Evolutionary conservation across 768 basidiomycete species (phyloP).

Genomic region (Dioszegia aurantiaca): DNA sequence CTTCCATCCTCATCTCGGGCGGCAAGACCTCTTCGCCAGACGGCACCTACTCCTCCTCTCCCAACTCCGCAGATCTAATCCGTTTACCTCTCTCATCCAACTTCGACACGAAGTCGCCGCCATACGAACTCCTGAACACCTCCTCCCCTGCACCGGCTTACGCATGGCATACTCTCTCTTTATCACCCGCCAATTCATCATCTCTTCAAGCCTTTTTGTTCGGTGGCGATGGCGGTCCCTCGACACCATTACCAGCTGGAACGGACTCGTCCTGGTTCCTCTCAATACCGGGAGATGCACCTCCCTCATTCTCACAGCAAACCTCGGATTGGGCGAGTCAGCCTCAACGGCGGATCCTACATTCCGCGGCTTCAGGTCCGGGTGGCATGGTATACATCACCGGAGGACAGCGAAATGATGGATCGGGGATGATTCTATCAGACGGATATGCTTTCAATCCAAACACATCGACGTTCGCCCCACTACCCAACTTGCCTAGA

Average conservation of each 20-base stretch:
- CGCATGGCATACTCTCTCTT: conserved; percentile 76
- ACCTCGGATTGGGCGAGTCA: conserved; percentile 62
- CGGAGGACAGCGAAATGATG: conserved; percentile 80
- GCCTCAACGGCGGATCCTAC: conserved; percentile 73
- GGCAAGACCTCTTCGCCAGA: conserved; percentile 74
- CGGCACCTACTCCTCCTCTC: conserved; percentile 69
- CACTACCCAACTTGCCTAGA: conserved; percentile 62
- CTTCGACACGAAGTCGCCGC: conserved; percentile 64
- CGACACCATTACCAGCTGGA: conserved; percentile 57
- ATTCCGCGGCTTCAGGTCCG: conserved; percentile 60
- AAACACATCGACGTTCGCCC: conserved; percentile 60
- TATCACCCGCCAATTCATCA: conserved; percentile 57
- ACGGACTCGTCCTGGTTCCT: conserved; percentile 67
- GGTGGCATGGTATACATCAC: conserved; percentile 62
- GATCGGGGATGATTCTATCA: conserved; percentile 63
- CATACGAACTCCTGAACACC: conserved; percentile 64
- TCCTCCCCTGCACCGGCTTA: conserved; percentile 60
- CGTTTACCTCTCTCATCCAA: conserved; percentile 53
- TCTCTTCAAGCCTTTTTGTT: conserved; percentile 60
- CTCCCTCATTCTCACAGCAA: conserved; percentile 56
- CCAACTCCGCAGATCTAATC: conserved; percentile 68
- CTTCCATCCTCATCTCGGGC: conserved; percentile 68
- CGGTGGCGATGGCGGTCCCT: conserved; percentile 69
- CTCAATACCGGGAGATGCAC: conserved; percentile 30
- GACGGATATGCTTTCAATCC: conserved; percentile 64